phyloP scores from a whole-genome alignment of 2,329 filamentous ascomycete species.

The Microsporum ferrugineum region DNA sequence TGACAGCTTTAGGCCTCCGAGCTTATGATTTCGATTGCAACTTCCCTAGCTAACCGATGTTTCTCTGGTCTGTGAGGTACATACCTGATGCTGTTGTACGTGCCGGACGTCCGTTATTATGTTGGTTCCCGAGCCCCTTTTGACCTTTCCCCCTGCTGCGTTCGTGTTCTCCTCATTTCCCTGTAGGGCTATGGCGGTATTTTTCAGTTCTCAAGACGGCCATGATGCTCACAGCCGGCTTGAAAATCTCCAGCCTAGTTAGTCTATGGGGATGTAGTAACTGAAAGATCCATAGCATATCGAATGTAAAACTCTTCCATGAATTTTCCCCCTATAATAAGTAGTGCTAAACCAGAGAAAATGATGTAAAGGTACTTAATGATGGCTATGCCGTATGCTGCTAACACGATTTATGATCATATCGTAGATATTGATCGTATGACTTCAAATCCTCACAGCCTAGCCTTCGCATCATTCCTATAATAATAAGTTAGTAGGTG shows the following conservation, averaged over 20 bases:
- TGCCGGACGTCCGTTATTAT: not conserved
- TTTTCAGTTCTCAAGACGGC: too few relatives aligned
- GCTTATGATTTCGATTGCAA: not conserved
- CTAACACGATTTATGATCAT: too few relatives aligned
- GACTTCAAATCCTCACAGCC: not conserved
- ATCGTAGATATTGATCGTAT: too few relatives aligned
- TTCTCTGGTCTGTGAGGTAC: not conserved
- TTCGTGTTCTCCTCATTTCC: not conserved
- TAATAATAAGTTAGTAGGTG: not conserved
- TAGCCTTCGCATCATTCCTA: not conserved
- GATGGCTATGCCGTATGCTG: too few relatives aligned
- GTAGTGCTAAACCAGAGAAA: too few relatives aligned
- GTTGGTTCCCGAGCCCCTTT: not conserved
- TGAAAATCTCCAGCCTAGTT: too few relatives aligned
- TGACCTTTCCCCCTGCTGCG: not conserved
- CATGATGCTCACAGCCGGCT: too few relatives aligned
- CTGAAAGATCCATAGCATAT: too few relatives aligned
- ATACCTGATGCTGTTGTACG: not conserved
- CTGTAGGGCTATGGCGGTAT: not conserved
- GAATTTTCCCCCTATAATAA: too few relatives aligned
- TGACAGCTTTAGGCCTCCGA: not conserved
- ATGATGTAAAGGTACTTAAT: too few relatives aligned
- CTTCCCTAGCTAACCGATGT: not conserved
- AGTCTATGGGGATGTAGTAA: too few relatives aligned
- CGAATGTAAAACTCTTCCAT: too few relatives aligned